phyloP scores from a whole-genome alignment of 352 stramenopile genomes.

The Globisporangium nodosum region DNA sequence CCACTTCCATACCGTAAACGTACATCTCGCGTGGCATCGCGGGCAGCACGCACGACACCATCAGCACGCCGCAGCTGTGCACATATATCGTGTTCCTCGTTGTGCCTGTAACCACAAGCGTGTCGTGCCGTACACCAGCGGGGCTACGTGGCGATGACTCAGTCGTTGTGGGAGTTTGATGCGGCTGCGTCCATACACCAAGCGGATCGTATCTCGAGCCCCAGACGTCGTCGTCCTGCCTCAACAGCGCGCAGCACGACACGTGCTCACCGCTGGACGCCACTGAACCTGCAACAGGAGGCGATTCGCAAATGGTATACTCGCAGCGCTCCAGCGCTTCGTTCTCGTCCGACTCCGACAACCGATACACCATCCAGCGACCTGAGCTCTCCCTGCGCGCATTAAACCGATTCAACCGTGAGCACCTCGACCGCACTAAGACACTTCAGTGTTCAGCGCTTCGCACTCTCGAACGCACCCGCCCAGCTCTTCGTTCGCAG shows the following conservation, averaged over 20 bases:
- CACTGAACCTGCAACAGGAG: neutral
- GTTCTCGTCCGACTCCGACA: neutral
- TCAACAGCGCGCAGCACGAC: constrained; percentile 6
- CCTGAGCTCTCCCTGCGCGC: neutral
- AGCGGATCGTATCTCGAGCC: neutral
- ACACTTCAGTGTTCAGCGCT: neutral
- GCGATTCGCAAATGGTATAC: neutral
- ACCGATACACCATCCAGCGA: constrained; percentile 2
- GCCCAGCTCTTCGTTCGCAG: neutral
- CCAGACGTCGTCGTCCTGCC: neutral
- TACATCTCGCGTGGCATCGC: constrained; percentile 40
- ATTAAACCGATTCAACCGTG: neutral
- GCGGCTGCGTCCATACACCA: neutral
- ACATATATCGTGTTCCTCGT: constrained; percentile 41
- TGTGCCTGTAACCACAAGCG: constrained; percentile 39
- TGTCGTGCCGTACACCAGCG: constrained; percentile 15
- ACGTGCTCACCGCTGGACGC: constrained; percentile 5
- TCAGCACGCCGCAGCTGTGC: constrained; percentile 32
- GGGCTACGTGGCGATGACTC: neutral
- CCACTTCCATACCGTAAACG: constrained; percentile 8
- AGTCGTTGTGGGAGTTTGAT: neutral
- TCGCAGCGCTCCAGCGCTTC: neutral
- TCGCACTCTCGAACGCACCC: neutral
- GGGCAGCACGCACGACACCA: constrained; percentile 41
- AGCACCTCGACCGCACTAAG: neutral